Evolutionary conservation across 345 rosid genomes (phyloP).

Genomic region (Erysimum cheiranthoides): DNA sequence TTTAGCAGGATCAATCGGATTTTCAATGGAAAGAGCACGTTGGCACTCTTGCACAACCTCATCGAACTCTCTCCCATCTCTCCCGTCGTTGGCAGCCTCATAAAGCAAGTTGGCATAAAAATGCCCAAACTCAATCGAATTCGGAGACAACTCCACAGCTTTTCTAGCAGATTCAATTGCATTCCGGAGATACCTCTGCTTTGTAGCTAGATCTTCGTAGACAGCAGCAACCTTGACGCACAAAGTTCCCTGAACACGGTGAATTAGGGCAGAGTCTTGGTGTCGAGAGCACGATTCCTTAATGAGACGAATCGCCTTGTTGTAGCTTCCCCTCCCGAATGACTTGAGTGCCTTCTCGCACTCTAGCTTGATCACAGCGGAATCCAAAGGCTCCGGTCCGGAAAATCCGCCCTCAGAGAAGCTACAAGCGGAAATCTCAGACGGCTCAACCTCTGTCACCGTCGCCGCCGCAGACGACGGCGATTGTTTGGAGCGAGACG

Average conservation of each 20-base stretch:
- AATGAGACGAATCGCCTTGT: slow-evolving; percentile 82
- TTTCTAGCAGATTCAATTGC: slow-evolving; percentile 77
- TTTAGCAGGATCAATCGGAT: slow-evolving; percentile 87
- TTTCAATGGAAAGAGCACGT: slow-evolving; percentile 73
- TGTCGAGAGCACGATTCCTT: slow-evolving; percentile 71
- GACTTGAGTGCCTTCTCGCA: slow-evolving; percentile 87
- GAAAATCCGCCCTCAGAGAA: slow-evolving; percentile 5
- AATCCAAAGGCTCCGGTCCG: slow-evolving; percentile 41
- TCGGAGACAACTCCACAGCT: slow-evolving; percentile 76
- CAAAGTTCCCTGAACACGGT: slow-evolving; percentile 89
- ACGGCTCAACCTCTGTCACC: slow-evolving; percentile 31
- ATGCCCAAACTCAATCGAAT: slow-evolving; percentile 81
- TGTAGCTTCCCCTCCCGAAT: slow-evolving; percentile 85
- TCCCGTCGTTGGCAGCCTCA: slow-evolving; percentile 73
- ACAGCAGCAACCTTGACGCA: slow-evolving; percentile 75
- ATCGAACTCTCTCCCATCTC: slow-evolving; percentile 53
- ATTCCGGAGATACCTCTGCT: slow-evolving; percentile 68
- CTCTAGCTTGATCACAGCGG: slow-evolving; percentile 62
- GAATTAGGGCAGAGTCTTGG: slow-evolving; percentile 64
- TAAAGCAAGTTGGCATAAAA: slow-evolving; percentile 86
- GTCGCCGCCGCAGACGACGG: slow-evolving; percentile 41
- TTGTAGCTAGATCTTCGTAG: slow-evolving; percentile 73
- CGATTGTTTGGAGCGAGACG: slow-evolving; percentile 66
- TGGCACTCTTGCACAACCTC: slow-evolving; percentile 87
- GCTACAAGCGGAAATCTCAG: slow-evolving; percentile 30